Conservation (phyloP, 805 yeast genomes). For the Metschnikowia drakensbergensis region DNA sequence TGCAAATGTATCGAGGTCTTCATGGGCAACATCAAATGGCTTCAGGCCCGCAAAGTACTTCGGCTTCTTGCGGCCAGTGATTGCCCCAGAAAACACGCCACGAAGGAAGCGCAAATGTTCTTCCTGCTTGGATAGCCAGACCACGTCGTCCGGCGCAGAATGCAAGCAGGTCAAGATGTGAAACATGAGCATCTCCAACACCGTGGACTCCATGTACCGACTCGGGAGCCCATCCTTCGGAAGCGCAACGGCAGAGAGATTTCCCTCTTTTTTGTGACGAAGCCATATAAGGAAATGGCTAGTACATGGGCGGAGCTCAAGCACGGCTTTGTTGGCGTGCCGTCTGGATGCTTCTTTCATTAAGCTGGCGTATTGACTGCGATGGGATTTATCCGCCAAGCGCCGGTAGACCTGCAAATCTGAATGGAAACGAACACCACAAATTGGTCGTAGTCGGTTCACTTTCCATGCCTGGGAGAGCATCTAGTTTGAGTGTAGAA, state of each 20-base stretch:
- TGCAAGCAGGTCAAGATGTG: constrained; percentile 15
- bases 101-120: constrained; percentile 7
- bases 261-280: constrained; percentile 8
- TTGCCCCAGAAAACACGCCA: neutral
- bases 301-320: constrained; percentile 13
- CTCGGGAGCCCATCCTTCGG: constrained; percentile 6
- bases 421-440: neutral
- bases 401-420: constrained; percentile 12
- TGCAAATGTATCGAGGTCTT: neutral
- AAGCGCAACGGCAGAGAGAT: constrained; percentile 4
- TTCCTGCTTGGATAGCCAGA: constrained; percentile 12
- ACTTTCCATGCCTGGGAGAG: neutral
- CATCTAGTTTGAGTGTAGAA: neutral
- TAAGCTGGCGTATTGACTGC: constrained; percentile 15
- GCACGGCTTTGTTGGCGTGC: neutral
- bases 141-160: constrained; percentile 2
- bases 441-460: constrained; percentile 1
- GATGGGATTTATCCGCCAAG: constrained; percentile 18
- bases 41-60: neutral
- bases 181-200: constrained; percentile 14
- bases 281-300: constrained; percentile 18
- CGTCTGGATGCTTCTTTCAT: constrained; percentile 13
- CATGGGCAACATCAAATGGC: neutral
- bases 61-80: neutral
- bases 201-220: constrained; percentile 5